Evolutionary conservation across 768 basidiomycete genomes (phyloP).

Genomic region (Macrolepiota albuminosa): DNA sequence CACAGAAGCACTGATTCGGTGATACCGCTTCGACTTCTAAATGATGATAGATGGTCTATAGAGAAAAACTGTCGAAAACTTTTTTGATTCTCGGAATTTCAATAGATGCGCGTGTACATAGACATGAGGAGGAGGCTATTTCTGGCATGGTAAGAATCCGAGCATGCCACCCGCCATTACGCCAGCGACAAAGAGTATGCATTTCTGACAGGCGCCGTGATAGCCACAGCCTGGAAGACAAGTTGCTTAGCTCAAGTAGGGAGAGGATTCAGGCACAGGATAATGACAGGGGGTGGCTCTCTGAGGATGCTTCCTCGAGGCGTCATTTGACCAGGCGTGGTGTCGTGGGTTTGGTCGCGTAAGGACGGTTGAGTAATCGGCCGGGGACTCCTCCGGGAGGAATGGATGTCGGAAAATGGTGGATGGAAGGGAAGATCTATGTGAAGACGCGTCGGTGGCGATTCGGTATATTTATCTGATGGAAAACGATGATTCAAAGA

Average conservation of each 20-base stretch:
- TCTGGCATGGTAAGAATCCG: background rate
- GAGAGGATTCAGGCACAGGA: background rate
- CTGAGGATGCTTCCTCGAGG: background rate
- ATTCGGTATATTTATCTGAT: background rate
- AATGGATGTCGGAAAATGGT: too few species aligned
- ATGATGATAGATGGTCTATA: background rate
- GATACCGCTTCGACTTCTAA: background rate
- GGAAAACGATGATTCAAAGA: background rate
- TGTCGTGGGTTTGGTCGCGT: constrained; percentile 8
- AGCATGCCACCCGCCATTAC: background rate
- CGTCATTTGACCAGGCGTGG: constrained; percentile 2
- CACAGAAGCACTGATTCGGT: background rate
- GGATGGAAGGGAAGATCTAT: too few species aligned
- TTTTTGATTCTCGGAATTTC: background rate
- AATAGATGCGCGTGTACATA: background rate
- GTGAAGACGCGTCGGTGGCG: background rate
- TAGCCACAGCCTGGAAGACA: background rate
- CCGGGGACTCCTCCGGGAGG: background rate
- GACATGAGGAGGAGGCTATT: background rate
- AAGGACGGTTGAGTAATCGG: constrained; percentile 5
- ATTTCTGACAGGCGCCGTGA: background rate
- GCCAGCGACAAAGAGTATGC: background rate
- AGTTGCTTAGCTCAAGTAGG: background rate
- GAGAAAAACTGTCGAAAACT: too few species aligned
- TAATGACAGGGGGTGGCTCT: background rate